Evolutionary conservation across 306 rosid genomes (phyloP), one percentile per base, ranked within the genome.

Genomic region (Lathyrus tuberosus): DNA sequence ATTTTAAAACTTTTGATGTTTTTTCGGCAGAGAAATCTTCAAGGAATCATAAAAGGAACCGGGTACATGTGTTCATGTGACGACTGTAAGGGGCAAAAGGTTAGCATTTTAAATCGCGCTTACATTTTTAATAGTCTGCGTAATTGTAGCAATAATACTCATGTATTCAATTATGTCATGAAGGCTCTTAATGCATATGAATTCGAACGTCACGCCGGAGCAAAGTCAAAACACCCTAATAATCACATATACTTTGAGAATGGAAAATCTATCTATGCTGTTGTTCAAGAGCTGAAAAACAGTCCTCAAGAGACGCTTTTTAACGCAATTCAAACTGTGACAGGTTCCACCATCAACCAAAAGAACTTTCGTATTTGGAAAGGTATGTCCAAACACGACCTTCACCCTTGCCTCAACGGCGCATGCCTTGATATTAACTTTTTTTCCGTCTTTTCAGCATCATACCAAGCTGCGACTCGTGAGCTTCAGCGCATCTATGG

Each of bases 401-500:
- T 62, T 65, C 28, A 42, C 65, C 48, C 16, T 62, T 65, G 48
- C 72, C 42, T 56, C 48, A 41, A 33, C 48, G 70, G 61, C 58
- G 30, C 44, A 60, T 62, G 35, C 49, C 62, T 31, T 37, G 33
- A 43, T 61, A 41, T 64, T 54, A 48, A 53, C 16, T 43, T 59
- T 59, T 57, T 52, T 8, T 33, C 38, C 43, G 5, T 62, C 26
- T 75, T 24, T 37, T 67, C 86, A 94, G 98, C 95, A 47, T 94
- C 97, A 17, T 94, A 85, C 79, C 96, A 88, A 85, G 96, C 99
- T 30, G 97, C 99, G 43, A 87, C 95, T 38, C 89, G 86, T 33
- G 99, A 94, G 84, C 99, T 94, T 63, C 97, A 91, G 80, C 99
- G 96, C 59, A 94, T 94, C 76, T 91, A 94, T 62, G 99, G 99